phyloP scores from a whole-genome alignment of 257 asterid genomes.

The Gynochthodes officinalis region DNA sequence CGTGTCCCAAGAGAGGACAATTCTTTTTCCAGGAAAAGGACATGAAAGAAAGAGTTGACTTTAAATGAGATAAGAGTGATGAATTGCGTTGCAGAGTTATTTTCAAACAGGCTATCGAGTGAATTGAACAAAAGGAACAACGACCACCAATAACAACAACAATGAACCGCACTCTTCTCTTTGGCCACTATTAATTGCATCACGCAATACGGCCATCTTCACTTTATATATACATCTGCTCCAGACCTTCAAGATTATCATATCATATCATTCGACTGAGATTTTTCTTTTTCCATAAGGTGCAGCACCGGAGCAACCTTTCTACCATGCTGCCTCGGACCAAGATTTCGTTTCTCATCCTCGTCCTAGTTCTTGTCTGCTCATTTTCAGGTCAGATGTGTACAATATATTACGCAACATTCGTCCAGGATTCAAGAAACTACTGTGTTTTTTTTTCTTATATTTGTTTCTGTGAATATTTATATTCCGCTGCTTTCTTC shows the following conservation, averaged over 20 bases:
- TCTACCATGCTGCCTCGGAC: conserved; percentile 1
- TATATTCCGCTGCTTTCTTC: no score
- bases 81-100: conserved; percentile 12
- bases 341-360: background rate
- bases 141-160: conserved; percentile 4
- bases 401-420: background rate
- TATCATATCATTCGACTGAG: background rate
- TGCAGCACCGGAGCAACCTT: no score
- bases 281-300: no score
- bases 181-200: background rate
- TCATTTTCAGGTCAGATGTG: conserved; percentile 13
- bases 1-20: background rate
- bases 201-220: background rate
- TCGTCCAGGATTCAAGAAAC: background rate
- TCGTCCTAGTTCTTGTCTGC: conserved; percentile 13
- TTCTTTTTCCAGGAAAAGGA: conserved; percentile 1
- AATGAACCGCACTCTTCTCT: conserved; percentile 5
- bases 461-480: no score
- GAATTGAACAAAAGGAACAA: conserved; percentile 9
- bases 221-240: background rate
- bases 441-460: no score
- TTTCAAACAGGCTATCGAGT: conserved; percentile 9
- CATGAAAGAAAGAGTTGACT: conserved; percentile 17
- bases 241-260: background rate
- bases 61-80: background rate